These are phyloP conservation scores for Dentipellis fragilis DNA, from an alignment of 768 basidiomycete genomes.

Conservation along the genomic window DNA sequence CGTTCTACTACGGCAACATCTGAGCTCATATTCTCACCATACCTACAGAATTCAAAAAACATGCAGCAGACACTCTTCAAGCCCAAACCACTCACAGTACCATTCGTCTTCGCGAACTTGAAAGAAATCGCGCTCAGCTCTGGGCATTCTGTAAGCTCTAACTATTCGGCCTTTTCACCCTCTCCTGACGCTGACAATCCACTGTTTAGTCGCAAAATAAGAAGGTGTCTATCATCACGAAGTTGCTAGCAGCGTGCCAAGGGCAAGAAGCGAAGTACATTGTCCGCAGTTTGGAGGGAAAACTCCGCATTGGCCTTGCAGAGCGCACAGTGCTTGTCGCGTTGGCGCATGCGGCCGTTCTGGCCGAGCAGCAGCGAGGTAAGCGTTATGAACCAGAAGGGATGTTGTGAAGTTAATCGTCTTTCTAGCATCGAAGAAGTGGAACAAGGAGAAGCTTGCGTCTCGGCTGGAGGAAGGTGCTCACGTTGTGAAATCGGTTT, in stretches of 20 bases:
- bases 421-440: constrained; percentile 55
- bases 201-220: constrained; percentile 74
- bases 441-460: constrained; percentile 64
- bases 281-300: constrained; percentile 91
- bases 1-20: constrained; percentile 16
- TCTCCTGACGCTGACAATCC: constrained; percentile 1
- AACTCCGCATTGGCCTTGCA: constrained; percentile 93
- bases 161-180: neutral
- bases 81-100: constrained; percentile 82
- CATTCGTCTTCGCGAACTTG: constrained; percentile 82
- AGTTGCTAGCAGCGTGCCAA: constrained; percentile 86
- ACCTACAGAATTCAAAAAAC: constrained; percentile 79
- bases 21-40: constrained; percentile 2
- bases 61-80: constrained; percentile 91
- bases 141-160: constrained; percentile 62
- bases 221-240: constrained; percentile 92
- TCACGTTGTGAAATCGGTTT: constrained; percentile 78
- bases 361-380: constrained; percentile 68
- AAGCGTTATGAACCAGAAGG: constrained; percentile 3
- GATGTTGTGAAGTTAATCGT: no score
- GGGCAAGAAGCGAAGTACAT: constrained; percentile 94
- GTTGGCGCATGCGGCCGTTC: constrained; percentile 82
- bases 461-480: constrained; percentile 67
- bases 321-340: constrained; percentile 93
- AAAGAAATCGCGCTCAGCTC: constrained; percentile 82